Percentiles rank a stretch among this genome's conserved stretches.
Conservation (phyloP, 352 stramenopile species). For the Phytophthora kernoviae region DNA sequence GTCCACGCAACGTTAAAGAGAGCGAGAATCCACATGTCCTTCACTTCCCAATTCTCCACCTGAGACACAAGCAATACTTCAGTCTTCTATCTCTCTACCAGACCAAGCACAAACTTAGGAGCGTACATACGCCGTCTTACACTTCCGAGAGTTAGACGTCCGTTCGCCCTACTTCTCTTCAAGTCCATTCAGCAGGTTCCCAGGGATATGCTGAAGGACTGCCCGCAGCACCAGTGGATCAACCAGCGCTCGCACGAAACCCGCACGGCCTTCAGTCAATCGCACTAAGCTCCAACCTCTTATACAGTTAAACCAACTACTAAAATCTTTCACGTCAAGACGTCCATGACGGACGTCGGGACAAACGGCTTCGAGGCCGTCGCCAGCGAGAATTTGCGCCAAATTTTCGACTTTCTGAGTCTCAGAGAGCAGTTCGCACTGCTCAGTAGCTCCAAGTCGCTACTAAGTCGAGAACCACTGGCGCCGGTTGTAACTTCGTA, state of each 20-base stretch:
- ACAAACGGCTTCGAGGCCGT: slow-evolving; percentile 28
- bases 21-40: not conserved
- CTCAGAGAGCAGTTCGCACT: slow-evolving; percentile 67
- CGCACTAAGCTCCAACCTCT: slow-evolving; percentile 41
- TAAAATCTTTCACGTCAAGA: not conserved
- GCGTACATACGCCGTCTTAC: not conserved
- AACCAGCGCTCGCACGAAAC: slow-evolving; percentile 89
- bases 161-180: not conserved
- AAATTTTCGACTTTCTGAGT: slow-evolving; percentile 60
- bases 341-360: slow-evolving; percentile 3
- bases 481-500: slow-evolving; percentile 53
- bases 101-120: not conserved
- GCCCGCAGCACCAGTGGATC: slow-evolving; percentile 91
- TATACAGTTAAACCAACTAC: slow-evolving; percentile 11
- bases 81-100: not conserved
- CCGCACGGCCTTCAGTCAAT: slow-evolving; percentile 70
- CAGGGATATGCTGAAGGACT: slow-evolving; percentile 86
- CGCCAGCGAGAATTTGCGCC: slow-evolving; percentile 54
- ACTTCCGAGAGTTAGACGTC: slow-evolving; percentile 7
- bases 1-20: not conserved
- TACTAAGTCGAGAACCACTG: slow-evolving; percentile 51
- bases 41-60: slow-evolving; percentile 28
- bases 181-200: slow-evolving; percentile 25
- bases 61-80: slow-evolving; percentile 3
- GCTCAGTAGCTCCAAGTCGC: slow-evolving; percentile 41